Percentiles rank a stretch among this genome's conserved stretches.
phyloP scores from a whole-genome alignment of 2,329 filamentous ascomycete genomes.

The Myriosclerotinia scirpicola region DNA sequence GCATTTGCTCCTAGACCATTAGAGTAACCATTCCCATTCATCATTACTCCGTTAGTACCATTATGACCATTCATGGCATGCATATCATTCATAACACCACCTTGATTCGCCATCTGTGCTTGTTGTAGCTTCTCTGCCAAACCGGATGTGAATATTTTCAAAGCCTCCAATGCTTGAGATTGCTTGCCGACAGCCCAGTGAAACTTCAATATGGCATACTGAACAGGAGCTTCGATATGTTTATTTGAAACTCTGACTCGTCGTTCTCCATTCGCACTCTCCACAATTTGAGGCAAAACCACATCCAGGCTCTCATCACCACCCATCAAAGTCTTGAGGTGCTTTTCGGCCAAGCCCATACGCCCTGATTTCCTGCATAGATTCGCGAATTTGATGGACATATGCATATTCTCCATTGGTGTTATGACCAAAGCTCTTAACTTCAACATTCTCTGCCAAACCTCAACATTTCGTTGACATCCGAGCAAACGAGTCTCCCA shows the following conservation, averaged over 20 bases:
- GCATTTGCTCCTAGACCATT: conserved; percentile 44
- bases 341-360: conserved; percentile 93
- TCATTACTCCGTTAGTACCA: conserved; percentile 40
- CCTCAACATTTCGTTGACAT: conserved; percentile 94
- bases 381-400: conserved; percentile 99
- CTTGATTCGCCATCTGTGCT: conserved; percentile 36
- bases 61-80: conserved; percentile 42
- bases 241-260: conserved; percentile 27
- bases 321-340: conserved; percentile 84
- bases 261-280: conserved; percentile 30
- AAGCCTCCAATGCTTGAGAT: conserved; percentile 56
- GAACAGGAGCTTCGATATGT: conserved; percentile 65
- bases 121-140: conserved; percentile 46
- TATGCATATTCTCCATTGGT: conserved; percentile 91
- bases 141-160: conserved; percentile 61
- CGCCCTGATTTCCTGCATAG: conserved; percentile 95
- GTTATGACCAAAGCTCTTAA: conserved; percentile 88
- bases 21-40: conserved; percentile 46
- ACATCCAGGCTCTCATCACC: conserved; percentile 62
- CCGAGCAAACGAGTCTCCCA: conserved; percentile 96
- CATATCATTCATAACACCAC: conserved; percentile 37
- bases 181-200: conserved; percentile 86
- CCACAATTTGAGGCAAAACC: conserved; percentile 53
- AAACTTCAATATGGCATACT: conserved; percentile 96
- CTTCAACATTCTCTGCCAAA: conserved; percentile 98